phyloP scores from a whole-genome alignment of 108 stramenopile genomes.

The Epithemia pelagica region DNA sequence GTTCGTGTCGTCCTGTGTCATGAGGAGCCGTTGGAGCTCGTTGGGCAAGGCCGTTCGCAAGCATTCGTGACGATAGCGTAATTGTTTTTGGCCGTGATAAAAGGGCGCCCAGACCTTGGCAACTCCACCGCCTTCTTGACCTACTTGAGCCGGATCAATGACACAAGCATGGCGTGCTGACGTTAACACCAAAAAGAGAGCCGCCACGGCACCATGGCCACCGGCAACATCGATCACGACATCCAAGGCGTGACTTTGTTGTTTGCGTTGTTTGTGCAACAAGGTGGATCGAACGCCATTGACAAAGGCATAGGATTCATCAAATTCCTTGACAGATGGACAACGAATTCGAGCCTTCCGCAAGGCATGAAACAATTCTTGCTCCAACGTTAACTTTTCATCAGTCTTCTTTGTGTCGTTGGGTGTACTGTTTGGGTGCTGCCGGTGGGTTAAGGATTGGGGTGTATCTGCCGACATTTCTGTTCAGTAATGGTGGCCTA shows the following conservation, averaged over 20 bases:
- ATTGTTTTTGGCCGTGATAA: conserved; percentile 19
- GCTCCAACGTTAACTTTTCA: conserved; percentile 25
- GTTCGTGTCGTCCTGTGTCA: background rate
- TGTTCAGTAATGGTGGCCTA: too few species aligned
- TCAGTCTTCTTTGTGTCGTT: background rate
- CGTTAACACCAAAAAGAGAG: conserved; percentile 57
- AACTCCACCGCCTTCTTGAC: conserved; percentile 36
- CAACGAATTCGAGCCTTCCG: conserved; percentile 41
- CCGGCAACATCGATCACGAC: conserved; percentile 72
- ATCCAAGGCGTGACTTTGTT: conserved; percentile 7
- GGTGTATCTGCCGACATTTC: too few species aligned
- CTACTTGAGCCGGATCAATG: conserved; percentile 56
- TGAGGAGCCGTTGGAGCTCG: conserved; percentile 39
- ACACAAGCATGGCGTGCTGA: conserved; percentile 36
- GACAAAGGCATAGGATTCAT: conserved; percentile 60
- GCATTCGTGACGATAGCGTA: conserved; percentile 67
- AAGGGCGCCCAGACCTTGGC: conserved; percentile 38
- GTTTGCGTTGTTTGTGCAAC: conserved; percentile 5
- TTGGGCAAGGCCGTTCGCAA: conserved; percentile 55
- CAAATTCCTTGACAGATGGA: conserved; percentile 68
- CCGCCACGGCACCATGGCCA: conserved; percentile 74
- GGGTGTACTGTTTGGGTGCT: too few species aligned
- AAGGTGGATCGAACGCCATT: conserved; percentile 48
- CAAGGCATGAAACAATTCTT: conserved; percentile 58
- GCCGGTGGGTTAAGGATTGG: too few species aligned